Base-by-base conservation (phyloP, 2,329 filamentous ascomycete species). In the Hyphodiscus sp. region DNA sequence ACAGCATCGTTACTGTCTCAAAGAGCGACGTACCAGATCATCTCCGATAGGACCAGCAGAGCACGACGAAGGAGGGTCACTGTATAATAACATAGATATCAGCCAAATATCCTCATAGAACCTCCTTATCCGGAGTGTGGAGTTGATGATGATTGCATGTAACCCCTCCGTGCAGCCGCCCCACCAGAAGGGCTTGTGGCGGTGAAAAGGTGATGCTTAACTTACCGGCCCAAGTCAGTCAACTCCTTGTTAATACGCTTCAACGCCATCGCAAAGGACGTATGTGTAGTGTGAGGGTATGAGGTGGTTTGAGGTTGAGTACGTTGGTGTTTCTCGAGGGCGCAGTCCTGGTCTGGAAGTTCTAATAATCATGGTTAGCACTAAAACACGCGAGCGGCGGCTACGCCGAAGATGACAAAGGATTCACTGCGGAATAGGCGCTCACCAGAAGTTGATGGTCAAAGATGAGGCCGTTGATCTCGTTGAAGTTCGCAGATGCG, bases 21-120 rank as follows among this genome's bases (percentile, higher is more conserved):
- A 20, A 50, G 45, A 48, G 62, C 50, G 60, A 80, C 90, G 70
- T 91, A 97, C 94, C 84, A 99, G 75, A 79, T 99, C 94, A 79
- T 97, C 92, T 73, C 91, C 91, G 69, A 95, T 86, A 65, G 94
- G 94, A 63, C 94, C 94, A 68, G 94, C 94, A 71, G 92, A 97
- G 85, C 94, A 99, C 66, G 92, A 97, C 56, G 94, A 97, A 70
- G 94, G 94, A 71, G 94, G 94, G 73, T 99, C 94, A 79, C 94
- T 97, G 67, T 60, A 61, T 58, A 56, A 52, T 26, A 56, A 48
- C 55, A 55, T 43, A 63, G 46, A 58, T 30, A 47, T 67, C 51
- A 65, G 61, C 52, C 49, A 56, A 43, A 43, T 55, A 42, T 53
- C 45, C 55, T 46, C 45, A 41, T 45, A 42, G 18, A 38, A 10